Evolutionary conservation across 345 rosid species (phyloP).

Genomic region (Ceriops tagal): DNA sequence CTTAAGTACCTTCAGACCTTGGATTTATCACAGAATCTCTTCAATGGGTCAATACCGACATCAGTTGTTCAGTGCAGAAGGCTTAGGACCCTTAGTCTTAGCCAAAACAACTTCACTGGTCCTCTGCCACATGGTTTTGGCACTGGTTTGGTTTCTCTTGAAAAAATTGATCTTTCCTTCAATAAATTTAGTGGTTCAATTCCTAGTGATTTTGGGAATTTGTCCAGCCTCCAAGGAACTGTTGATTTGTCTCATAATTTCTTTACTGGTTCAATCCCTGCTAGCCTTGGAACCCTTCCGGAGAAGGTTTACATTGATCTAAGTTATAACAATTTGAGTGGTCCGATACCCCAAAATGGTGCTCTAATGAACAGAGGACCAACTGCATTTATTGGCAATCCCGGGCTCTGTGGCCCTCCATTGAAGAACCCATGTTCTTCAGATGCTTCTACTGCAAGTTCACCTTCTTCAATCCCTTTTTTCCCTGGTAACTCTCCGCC

Average conservation of each 20-base stretch:
- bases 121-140: slow-evolving; percentile 71
- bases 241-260: slow-evolving; percentile 89
- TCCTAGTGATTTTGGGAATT: slow-evolving; percentile 70
- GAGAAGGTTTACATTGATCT: slow-evolving; percentile 95
- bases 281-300: slow-evolving; percentile 78
- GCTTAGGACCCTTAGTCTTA: slow-evolving; percentile 66
- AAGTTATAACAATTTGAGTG: slow-evolving; percentile 79
- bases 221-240: slow-evolving; percentile 89
- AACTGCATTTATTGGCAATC: slow-evolving; percentile 87
- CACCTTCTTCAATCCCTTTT: slow-evolving; percentile 69
- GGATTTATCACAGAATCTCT: slow-evolving; percentile 82
- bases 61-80: slow-evolving; percentile 75
- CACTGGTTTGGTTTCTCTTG: slow-evolving; percentile 54
- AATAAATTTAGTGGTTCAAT: slow-evolving; percentile 67
- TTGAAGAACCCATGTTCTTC: slow-evolving; percentile 72
- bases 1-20: slow-evolving; percentile 71
- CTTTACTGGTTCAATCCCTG: slow-evolving; percentile 70
- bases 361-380: slow-evolving; percentile 93
- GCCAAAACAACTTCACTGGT: slow-evolving; percentile 76
- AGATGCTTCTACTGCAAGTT: slow-evolving; percentile 30
- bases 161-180: slow-evolving; percentile 77
- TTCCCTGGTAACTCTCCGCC: slow-evolving; percentile 59
- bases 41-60: slow-evolving; percentile 65
- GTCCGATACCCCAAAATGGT: slow-evolving; percentile 94
- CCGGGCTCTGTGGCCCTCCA: slow-evolving; percentile 87